phyloP scores from a whole-genome alignment of 805 yeast genomes.

The Wickerhamomyces canadensis region DNA sequence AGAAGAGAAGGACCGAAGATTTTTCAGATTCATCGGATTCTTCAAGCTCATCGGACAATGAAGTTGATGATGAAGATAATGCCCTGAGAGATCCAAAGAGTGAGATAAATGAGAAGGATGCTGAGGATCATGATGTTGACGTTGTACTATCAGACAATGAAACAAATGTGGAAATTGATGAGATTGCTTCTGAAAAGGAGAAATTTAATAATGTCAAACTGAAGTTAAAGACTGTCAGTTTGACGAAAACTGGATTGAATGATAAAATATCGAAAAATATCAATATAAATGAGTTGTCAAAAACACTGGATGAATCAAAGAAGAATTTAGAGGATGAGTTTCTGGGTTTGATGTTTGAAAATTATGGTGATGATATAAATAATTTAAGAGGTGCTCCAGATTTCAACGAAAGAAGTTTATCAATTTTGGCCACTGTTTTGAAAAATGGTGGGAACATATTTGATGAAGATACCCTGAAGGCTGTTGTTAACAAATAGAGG shows the following conservation, averaged over 20 bases:
- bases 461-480: conserved; percentile 18
- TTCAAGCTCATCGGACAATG: conserved; percentile 28
- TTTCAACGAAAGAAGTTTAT: conserved; percentile 51
- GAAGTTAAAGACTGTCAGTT: conserved; percentile 18
- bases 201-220: conserved; percentile 9
- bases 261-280: conserved; percentile 19
- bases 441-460: conserved; percentile 19
- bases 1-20: conserved; percentile 82
- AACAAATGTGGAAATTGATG: conserved; percentile 1
- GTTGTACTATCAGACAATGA: conserved; percentile 31
- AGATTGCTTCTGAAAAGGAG: conserved; percentile 8
- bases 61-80: not conserved
- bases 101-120: conserved; percentile 13
- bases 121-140: conserved; percentile 17
- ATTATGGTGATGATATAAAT: conserved; percentile 42
- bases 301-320: conserved; percentile 25
- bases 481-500: conserved; percentile 14
- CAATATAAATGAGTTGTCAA: conserved; percentile 27
- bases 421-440: conserved; percentile 18
- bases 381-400: conserved; percentile 51
- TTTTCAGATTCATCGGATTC: conserved; percentile 50
- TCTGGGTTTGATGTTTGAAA: conserved; percentile 48
- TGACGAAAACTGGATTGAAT: conserved; percentile 32
- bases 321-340: conserved; percentile 43
- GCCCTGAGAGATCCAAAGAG: conserved; percentile 19